A percentile compares a stretch with the other conserved stretches of the same genome.
These are phyloP conservation scores for Zygosaccharomyces gambellarensis DNA, from an alignment of 805 yeast genomes.

Conservation along the genomic window DNA sequence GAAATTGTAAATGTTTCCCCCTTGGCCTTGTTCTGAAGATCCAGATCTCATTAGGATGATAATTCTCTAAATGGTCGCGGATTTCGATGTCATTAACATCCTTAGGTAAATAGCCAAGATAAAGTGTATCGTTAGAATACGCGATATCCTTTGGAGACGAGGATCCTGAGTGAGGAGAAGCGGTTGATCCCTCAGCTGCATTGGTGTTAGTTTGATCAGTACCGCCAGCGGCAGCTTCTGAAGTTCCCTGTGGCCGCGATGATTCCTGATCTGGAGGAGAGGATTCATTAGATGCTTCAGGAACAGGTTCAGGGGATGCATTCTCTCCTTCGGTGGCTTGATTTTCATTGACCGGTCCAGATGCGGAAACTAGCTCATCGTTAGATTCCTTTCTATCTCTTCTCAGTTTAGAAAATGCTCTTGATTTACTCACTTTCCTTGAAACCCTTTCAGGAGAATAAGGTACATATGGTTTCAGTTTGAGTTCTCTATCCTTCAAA, in stretches of 20 bases:
- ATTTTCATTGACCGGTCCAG: background rate
- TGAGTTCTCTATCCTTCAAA: constrained; percentile 41
- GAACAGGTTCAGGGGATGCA: background rate
- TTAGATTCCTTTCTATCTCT: constrained; percentile 1
- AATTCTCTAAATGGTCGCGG: constrained; percentile 42
- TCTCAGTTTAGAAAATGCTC: constrained; percentile 15
- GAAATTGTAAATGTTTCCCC: constrained; percentile 28
- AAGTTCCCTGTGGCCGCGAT: background rate
- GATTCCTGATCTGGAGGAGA: background rate
- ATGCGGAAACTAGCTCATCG: constrained; percentile 1
- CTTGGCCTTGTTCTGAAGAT: constrained; percentile 40
- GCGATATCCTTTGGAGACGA: constrained; percentile 5
- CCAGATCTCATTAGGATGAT: constrained; percentile 44
- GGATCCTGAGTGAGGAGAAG: background rate
- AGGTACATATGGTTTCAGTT: constrained; percentile 41
- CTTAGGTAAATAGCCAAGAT: constrained; percentile 39
- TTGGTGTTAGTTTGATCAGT: background rate
- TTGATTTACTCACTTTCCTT: constrained; percentile 9
- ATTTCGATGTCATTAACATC: constrained; percentile 42
- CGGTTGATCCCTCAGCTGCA: background rate
- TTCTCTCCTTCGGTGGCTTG: background rate
- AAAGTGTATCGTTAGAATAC: constrained; percentile 44
- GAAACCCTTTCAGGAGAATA: constrained; percentile 32
- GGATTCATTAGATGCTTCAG: constrained; percentile 5
- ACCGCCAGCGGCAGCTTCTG: background rate